Percentiles rank a stretch among this genome's conserved stretches.
phyloP scores from a whole-genome alignment of 768 basidiomycete genomes.

The Kwoniella bestiolae region DNA sequence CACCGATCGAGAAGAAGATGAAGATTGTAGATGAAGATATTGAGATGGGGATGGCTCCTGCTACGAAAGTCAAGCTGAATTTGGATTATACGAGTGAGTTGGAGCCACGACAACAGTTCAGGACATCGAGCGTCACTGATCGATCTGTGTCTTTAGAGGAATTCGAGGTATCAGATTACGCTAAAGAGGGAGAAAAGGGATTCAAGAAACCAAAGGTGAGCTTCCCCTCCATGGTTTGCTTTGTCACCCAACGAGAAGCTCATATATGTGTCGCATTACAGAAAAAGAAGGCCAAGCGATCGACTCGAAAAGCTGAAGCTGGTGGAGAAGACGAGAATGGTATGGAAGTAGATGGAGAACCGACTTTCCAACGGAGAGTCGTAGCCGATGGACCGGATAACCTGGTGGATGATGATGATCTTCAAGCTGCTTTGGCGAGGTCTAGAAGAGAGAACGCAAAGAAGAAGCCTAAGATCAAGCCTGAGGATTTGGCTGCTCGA shows the following conservation, averaged over 20 bases:
- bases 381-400: constrained; percentile 78
- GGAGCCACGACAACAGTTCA: no score
- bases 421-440: constrained; percentile 87
- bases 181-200: constrained; percentile 86
- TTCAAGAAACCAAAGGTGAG: constrained; percentile 92
- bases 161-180: constrained; percentile 79
- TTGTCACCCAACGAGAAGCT: neutral
- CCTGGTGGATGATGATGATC: constrained; percentile 97
- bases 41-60: constrained; percentile 71
- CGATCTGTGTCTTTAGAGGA: constrained; percentile 66
- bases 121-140: neutral
- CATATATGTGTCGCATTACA: constrained; percentile 51
- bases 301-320: constrained; percentile 69
- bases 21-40: constrained; percentile 63
- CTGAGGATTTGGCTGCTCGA: constrained; percentile 79
- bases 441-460: constrained; percentile 79
- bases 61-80: constrained; percentile 64
- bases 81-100: constrained; percentile 86
- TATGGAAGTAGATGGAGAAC: constrained; percentile 82
- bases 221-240: no score
- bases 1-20: constrained; percentile 50
- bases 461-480: constrained; percentile 73
- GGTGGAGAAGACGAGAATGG: constrained; percentile 62
- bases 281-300: constrained; percentile 87
- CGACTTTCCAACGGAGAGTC: constrained; percentile 65